Percentiles rank a stretch among this genome's conserved stretches.
phyloP scores from a whole-genome alignment of 2,329 filamentous ascomycete genomes.

The Colletotrichum sidae region DNA sequence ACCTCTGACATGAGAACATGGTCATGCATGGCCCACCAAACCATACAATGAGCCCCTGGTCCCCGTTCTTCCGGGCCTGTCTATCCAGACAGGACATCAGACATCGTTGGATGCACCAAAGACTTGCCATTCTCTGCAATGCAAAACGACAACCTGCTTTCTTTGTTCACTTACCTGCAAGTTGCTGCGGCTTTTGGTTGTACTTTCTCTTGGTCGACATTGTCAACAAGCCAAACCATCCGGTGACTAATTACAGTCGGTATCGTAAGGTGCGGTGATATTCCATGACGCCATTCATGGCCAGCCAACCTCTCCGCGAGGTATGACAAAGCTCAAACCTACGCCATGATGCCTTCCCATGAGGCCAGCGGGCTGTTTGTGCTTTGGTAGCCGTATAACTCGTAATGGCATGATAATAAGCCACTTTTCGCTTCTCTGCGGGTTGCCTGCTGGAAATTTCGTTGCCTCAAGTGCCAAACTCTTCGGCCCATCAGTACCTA shows the following conservation, averaged over 20 bases:
- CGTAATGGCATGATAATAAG: too few species aligned
- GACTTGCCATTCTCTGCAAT: slow-evolving; percentile 12
- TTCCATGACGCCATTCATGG: slow-evolving; percentile 22
- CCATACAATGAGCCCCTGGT: slow-evolving; percentile 2
- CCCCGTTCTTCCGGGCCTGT: slow-evolving; percentile 13
- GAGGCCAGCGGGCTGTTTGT: slow-evolving; percentile 1
- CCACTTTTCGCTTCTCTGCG: not conserved
- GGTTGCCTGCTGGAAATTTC: not conserved
- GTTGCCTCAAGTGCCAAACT: too few species aligned
- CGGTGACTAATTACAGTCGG: not conserved
- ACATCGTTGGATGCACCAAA: slow-evolving; percentile 32
- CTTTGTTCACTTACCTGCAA: slow-evolving; percentile 1
- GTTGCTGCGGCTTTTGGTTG: too few species aligned
- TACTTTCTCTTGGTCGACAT: too few species aligned
- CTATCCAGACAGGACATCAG: slow-evolving; percentile 31
- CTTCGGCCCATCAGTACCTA: too few species aligned
- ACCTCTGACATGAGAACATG: not conserved
- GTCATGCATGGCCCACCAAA: slow-evolving; percentile 15
- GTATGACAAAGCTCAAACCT: slow-evolving; percentile 16
- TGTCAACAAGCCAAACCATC: too few species aligned
- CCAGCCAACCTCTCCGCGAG: slow-evolving; percentile 1
- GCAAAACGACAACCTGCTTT: slow-evolving; percentile 8
- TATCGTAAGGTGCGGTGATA: not conserved
- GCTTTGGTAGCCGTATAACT: too few species aligned
- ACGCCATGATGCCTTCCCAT: slow-evolving; percentile 23